These are phyloP conservation scores for Corymbia calophylla DNA, from an alignment of 441 rosid species.

Conservation along the genomic window DNA sequence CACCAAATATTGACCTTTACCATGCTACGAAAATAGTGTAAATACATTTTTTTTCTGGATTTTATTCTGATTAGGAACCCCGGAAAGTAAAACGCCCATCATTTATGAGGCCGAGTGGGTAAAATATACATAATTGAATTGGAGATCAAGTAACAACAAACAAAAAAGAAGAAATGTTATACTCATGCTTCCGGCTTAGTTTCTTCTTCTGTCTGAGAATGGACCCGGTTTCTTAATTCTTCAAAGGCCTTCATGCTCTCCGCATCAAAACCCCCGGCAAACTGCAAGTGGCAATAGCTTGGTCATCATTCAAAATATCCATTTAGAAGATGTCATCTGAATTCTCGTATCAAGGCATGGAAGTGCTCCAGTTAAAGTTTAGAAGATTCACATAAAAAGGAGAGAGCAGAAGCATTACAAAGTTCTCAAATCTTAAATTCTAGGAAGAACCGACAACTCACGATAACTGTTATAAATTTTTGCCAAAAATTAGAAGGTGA, in stretches of 20 bases:
- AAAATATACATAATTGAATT: neutral
- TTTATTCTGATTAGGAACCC: neutral
- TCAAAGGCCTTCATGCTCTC: conserved; percentile 99
- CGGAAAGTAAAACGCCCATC: neutral
- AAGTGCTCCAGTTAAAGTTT: neutral
- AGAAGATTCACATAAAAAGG: neutral
- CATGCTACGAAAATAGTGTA: neutral
- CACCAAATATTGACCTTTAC: neutral
- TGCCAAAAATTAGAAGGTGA: neutral
- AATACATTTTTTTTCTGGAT: neutral
- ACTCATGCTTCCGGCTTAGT: conserved; percentile 32
- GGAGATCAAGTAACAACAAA: neutral
- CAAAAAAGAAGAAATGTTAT: neutral
- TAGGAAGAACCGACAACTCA: neutral
- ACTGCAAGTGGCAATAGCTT: conserved; percentile 34
- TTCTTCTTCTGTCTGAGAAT: conserved; percentile 34
- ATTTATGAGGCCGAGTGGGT: neutral
- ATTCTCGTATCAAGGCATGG: neutral
- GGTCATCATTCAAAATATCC: neutral
- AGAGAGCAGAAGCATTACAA: neutral
- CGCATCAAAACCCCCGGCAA: conserved; percentile 96
- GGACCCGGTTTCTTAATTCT: conserved; percentile 70
- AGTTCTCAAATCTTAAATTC: neutral
- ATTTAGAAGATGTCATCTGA: neutral
- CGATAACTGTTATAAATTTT: neutral